These are phyloP conservation scores for Pseudogymnoascus sp. DNA, from an alignment of 2,329 filamentous ascomycete genomes.

Conservation along the genomic window DNA sequence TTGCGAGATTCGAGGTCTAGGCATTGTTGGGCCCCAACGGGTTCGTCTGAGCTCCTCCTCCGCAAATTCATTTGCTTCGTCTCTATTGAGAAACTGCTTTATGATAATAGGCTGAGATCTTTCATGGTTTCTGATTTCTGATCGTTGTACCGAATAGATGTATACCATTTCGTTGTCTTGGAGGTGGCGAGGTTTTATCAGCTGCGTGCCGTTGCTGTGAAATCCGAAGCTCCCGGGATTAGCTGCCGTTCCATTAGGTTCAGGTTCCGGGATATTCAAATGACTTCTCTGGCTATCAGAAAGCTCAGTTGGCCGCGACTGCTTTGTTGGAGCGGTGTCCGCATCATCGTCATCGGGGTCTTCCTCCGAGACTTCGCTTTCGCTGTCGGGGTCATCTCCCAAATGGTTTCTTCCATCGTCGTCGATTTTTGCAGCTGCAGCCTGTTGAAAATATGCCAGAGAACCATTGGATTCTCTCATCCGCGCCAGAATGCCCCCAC, in stretches of 20 bases:
- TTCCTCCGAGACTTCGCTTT: neutral
- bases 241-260: neutral
- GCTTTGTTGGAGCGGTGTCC: neutral
- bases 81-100: neutral
- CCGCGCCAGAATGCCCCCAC: neutral
- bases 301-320: too few species aligned
- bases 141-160: neutral
- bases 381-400: neutral
- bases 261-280: neutral
- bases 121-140: neutral
- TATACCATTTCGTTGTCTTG: constrained; percentile 1
- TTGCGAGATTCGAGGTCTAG: neutral
- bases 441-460: neutral
- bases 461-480: neutral
- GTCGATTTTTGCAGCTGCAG: neutral
- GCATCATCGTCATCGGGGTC: neutral
- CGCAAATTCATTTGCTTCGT: neutral
- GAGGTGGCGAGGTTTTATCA: neutral
- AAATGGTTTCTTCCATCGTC: neutral
- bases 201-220: neutral
- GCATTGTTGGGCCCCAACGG: neutral
- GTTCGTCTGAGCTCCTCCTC: neutral
- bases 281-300: too few species aligned
- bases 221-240: neutral
- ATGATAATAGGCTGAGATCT: neutral